A percentile compares a stretch with the other conserved stretches of the same genome.
Conservation (phyloP, 2,329 filamentous ascomycete species). For the Penicillium brasilianum region DNA sequence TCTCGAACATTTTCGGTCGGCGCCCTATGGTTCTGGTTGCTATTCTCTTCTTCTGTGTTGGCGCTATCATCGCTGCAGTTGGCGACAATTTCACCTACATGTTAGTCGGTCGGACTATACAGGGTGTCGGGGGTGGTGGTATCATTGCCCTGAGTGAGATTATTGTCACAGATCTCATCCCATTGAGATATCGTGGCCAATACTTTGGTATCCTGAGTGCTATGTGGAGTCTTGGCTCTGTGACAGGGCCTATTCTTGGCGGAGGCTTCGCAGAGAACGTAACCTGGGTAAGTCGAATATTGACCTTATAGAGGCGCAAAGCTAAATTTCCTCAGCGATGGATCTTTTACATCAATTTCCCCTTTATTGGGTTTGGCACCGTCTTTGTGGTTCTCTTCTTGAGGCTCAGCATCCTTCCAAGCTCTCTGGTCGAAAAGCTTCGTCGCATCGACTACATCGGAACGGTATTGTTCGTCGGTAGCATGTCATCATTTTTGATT, state of each 20-base stretch:
- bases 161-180: conserved; percentile 52
- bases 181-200: conserved; percentile 45
- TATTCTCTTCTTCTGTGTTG: conserved; percentile 52
- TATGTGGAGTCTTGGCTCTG: conserved; percentile 49
- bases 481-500: conserved; percentile 64
- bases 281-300: conserved; percentile 40
- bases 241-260: conserved; percentile 49
- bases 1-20: conserved; percentile 56
- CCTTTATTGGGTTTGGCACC: conserved; percentile 38
- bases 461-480: conserved; percentile 63
- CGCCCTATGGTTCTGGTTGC: conserved; percentile 47
- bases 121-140: conserved; percentile 53
- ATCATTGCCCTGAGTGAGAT: conserved; percentile 52
- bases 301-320: too few relatives aligned
- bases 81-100: conserved; percentile 52
- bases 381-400: conserved; percentile 54
- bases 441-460: conserved; percentile 68
- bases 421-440: conserved; percentile 56
- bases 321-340: conserved; percentile 31
- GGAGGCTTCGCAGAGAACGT: conserved; percentile 48
- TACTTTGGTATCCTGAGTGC: conserved; percentile 48
- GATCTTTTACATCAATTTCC: conserved; percentile 47
- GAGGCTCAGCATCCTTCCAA: conserved; percentile 55
- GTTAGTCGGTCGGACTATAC: conserved; percentile 52
- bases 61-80: conserved; percentile 50